Evolutionary conservation across 2,329 filamentous ascomycete species (phyloP).

Genomic region (Trichoderma oligosporum): DNA sequence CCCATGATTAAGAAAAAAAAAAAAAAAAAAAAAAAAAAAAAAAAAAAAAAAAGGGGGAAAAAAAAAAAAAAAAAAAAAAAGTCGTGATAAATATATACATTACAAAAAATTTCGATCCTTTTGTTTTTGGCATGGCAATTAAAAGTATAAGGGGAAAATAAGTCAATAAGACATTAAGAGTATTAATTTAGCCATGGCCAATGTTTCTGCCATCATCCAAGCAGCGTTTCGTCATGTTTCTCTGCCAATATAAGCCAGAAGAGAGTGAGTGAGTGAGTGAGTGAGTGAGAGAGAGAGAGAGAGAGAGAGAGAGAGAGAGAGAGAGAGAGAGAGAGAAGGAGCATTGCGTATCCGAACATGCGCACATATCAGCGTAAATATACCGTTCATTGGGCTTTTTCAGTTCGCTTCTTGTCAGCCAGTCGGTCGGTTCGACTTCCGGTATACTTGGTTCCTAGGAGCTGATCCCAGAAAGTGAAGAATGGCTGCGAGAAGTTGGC

Average conservation of each 20-base stretch:
- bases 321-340: background rate
- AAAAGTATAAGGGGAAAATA: background rate
- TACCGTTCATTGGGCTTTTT: constrained; percentile 26
- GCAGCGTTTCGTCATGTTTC: constrained; percentile 13
- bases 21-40: background rate
- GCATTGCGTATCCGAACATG: background rate
- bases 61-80: background rate
- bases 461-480: constrained; percentile 91
- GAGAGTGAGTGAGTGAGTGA: background rate
- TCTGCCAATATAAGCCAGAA: background rate
- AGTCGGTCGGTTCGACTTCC: constrained; percentile 51
- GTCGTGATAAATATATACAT: constrained; percentile 5
- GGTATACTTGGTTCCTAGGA: constrained; percentile 78
- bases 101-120: background rate
- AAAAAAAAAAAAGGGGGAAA: background rate
- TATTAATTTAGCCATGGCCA: constrained; percentile 12
- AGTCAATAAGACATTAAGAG: constrained; percentile 1
- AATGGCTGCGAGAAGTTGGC: constrained; percentile 87
- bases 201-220: constrained; percentile 14
- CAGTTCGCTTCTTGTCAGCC: constrained; percentile 36
- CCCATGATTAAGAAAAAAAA: background rate
- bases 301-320: background rate
- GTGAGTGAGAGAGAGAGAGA: background rate
- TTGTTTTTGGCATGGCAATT: background rate
- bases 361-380: background rate